Percentiles rank a stretch among this genome's conserved stretches.
Conservation (phyloP, 352 stramenopile species). For the Globisporangium alternatum region DNA sequence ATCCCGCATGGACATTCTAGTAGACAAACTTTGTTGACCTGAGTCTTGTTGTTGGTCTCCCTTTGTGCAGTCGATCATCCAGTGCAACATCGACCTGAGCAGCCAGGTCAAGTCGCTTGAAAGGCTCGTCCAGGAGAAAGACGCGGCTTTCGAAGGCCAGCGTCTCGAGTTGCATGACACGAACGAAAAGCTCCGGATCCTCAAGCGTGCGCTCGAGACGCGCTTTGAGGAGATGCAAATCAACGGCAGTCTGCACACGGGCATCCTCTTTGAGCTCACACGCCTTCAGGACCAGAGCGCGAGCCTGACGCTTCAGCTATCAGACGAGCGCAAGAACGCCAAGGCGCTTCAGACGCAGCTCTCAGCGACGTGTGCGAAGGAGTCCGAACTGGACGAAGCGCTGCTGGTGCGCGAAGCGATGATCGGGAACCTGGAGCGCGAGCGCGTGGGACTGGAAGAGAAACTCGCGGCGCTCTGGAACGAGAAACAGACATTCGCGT, state of each 20-base stretch:
- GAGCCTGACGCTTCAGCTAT: slow-evolving; percentile 60
- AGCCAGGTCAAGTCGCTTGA: slow-evolving; percentile 41
- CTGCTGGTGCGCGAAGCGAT: slow-evolving; percentile 48
- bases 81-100: slow-evolving; percentile 62
- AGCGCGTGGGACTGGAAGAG: slow-evolving; percentile 41
- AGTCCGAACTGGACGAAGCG: slow-evolving; percentile 48
- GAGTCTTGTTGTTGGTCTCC: no score
- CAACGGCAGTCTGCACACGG: slow-evolving; percentile 72
- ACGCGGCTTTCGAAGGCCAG: slow-evolving; percentile 21
- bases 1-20: neutral
- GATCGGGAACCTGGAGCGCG: slow-evolving; percentile 54
- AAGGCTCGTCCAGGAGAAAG: slow-evolving; percentile 24
- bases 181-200: slow-evolving; percentile 55
- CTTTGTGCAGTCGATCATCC: slow-evolving; percentile 42
- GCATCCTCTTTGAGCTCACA: slow-evolving; percentile 74
- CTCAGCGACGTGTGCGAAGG: slow-evolving; percentile 25
- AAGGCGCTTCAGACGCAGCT: slow-evolving; percentile 33
- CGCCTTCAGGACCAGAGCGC: slow-evolving; percentile 65
- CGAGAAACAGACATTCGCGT: slow-evolving; percentile 53
- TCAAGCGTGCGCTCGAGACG: slow-evolving; percentile 69
- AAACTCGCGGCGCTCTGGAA: slow-evolving; percentile 36
- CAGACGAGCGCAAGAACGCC: slow-evolving; percentile 41
- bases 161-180: slow-evolving; percentile 37
- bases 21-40: neutral
- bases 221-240: slow-evolving; percentile 59